Conservation (phyloP, 1,139 yeast genomes). For the Tardiomyces blankii region DNA sequence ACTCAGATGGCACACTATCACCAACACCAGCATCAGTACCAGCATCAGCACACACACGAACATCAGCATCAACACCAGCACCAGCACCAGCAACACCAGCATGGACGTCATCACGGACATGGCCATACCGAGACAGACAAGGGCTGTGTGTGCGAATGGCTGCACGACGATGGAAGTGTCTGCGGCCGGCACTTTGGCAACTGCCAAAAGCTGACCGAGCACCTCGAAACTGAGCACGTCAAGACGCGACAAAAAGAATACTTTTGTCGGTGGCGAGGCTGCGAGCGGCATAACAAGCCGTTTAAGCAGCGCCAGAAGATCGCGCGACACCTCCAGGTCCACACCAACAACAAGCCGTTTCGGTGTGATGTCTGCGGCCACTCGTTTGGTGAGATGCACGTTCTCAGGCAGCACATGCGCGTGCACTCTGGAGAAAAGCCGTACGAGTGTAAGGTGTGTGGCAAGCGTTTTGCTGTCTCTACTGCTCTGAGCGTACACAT, state of each 20-base stretch:
- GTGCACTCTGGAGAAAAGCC: constrained; percentile 86
- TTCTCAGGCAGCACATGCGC: constrained; percentile 66
- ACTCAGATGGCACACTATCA: neutral
- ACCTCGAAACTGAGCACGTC: constrained; percentile 55
- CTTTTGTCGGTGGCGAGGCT: constrained; percentile 66
- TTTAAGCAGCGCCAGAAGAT: constrained; percentile 82
- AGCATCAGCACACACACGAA: neutral
- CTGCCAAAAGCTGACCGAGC: constrained; percentile 57
- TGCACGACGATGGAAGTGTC: constrained; percentile 27
- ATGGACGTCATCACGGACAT: constrained; percentile 2
- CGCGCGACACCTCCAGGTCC: constrained; percentile 60
- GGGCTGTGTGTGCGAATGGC: constrained; percentile 37
- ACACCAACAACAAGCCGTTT: constrained; percentile 50
- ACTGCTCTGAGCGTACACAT: constrained; percentile 52
- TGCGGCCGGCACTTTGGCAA: constrained; percentile 42
- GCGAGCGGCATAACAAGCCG: constrained; percentile 48
- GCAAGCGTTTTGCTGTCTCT: constrained; percentile 57
- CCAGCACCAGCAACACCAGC: constrained; percentile 2
- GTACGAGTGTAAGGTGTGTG: constrained; percentile 66
- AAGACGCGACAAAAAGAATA: constrained; percentile 65
- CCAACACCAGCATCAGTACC: neutral
- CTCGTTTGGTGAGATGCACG: constrained; percentile 76
- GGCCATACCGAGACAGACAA: constrained; percentile 1
- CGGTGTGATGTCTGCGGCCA: constrained; percentile 69
- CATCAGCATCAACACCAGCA: constrained; percentile 1